Percentiles rank a stretch among this genome's conserved stretches.
phyloP scores from a whole-genome alignment of 768 basidiomycete genomes.

The Leccinum subgranulosum region DNA sequence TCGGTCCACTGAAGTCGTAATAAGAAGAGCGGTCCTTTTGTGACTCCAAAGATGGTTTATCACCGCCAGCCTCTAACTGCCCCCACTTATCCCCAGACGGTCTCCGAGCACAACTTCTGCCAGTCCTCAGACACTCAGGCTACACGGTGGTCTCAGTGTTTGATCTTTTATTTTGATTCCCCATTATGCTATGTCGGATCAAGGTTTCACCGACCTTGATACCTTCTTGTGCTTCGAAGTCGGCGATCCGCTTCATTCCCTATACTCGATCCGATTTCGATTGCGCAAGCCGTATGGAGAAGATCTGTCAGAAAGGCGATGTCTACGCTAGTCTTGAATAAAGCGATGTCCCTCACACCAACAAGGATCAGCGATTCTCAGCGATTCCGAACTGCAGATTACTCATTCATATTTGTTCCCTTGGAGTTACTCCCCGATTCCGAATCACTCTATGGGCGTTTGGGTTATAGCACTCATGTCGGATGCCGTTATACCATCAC shows the following conservation, averaged over 20 bases:
- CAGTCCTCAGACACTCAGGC: background rate
- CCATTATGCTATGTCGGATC: background rate
- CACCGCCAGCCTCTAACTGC: background rate
- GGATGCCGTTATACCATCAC: background rate
- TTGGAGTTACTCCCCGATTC: background rate
- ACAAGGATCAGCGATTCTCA: background rate
- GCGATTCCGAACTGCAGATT: too few relatives aligned
- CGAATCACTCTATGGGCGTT: background rate
- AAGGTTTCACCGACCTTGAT: background rate
- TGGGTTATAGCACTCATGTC: background rate
- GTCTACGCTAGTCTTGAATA: background rate
- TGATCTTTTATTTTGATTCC: background rate
- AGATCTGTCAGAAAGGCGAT: background rate
- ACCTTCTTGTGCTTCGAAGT: background rate
- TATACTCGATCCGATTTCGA: background rate
- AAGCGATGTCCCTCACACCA: background rate
- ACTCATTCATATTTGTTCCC: background rate
- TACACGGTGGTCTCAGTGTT: background rate
- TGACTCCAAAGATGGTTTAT: background rate
- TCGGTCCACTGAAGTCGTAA: background rate
- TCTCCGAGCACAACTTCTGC: background rate
- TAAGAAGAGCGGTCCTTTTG: too few relatives aligned
- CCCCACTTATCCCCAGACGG: background rate
- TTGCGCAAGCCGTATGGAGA: background rate
- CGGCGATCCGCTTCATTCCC: background rate